These are phyloP conservation scores for Cucurbita ficifolia DNA, from an alignment of 306 rosid genomes.

Conservation along the genomic window DNA sequence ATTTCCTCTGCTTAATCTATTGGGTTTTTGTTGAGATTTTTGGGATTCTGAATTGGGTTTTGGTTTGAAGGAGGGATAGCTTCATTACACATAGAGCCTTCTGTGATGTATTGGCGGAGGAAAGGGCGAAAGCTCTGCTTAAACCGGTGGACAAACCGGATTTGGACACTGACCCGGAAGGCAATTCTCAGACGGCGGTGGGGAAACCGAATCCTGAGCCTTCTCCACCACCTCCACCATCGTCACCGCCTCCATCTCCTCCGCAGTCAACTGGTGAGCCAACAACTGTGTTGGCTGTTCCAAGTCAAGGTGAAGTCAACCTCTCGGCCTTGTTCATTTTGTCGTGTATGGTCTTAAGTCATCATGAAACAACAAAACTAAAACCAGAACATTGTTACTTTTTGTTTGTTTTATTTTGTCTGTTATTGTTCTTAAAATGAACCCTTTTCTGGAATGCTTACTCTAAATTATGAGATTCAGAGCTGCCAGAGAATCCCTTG, in stretches of 20 bases:
- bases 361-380: not conserved
- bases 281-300: conserved; percentile 30
- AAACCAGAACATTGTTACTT: not conserved
- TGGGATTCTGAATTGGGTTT: conserved; percentile 13
- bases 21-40: not conserved
- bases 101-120: conserved; percentile 82
- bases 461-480: conserved; percentile 5
- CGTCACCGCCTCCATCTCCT: conserved; percentile 10
- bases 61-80: conserved; percentile 66
- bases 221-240: conserved; percentile 11
- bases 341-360: conserved; percentile 27
- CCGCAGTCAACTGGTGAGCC: conserved; percentile 26
- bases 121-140: conserved; percentile 39
- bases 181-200: not conserved
- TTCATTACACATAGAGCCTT: conserved; percentile 87
- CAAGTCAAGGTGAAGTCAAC: conserved; percentile 37
- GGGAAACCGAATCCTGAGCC: conserved; percentile 20
- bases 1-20: no score
- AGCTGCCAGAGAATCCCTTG: conserved; percentile 27
- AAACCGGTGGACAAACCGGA: not conserved
- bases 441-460: conserved; percentile 1
- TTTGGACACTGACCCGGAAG: no score
- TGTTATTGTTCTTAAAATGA: conserved; percentile 16
- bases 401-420: conserved; percentile 39
- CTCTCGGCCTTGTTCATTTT: conserved; percentile 9